Conservation (phyloP, 2,329 filamentous ascomycete genomes). For the Hypocreales sp. region DNA sequence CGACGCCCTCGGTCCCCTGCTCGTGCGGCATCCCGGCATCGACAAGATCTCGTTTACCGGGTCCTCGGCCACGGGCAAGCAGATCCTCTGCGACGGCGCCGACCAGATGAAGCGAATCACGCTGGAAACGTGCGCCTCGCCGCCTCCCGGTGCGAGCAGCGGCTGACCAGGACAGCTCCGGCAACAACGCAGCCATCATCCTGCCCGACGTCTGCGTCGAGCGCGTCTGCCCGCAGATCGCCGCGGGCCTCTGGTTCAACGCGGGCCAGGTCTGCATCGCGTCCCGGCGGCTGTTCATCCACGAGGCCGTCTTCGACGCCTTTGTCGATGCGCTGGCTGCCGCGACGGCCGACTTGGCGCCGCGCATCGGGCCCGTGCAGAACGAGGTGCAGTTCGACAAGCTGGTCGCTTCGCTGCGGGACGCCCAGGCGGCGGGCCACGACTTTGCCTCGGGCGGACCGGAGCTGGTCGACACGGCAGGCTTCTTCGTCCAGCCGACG, state of each 20-base stretch:
- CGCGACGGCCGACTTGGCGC: constrained; percentile 25
- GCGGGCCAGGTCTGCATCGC: constrained; percentile 21
- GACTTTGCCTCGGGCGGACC: background rate
- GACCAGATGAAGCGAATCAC: constrained; percentile 42
- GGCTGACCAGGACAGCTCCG: constrained; percentile 1
- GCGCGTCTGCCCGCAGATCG: constrained; percentile 15
- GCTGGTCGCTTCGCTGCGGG: constrained; percentile 19
- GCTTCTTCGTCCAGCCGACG: constrained; percentile 38
- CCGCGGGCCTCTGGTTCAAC: constrained; percentile 36
- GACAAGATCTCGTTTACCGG: constrained; percentile 50
- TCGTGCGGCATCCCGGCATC: constrained; percentile 39
- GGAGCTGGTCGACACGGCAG: constrained; percentile 12
- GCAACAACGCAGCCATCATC: constrained; percentile 2
- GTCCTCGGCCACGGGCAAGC: constrained; percentile 41
- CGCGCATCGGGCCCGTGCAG: constrained; percentile 22
- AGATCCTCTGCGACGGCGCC: constrained; percentile 35
- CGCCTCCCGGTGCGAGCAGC: no score
- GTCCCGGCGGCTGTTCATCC: constrained; percentile 43
- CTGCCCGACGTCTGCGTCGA: background rate
- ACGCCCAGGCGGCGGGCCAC: constrained; percentile 28
- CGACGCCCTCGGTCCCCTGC: constrained; percentile 39
- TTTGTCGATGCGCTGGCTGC: constrained; percentile 25
- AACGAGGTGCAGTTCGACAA: constrained; percentile 49
- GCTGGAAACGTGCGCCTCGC: constrained; percentile 27
- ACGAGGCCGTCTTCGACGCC: constrained; percentile 37